Evolutionary conservation across 352 stramenopile genomes (phyloP), one percentile per base, ranked within the genome.

Genomic region (Aphanomyces stellatus): DNA sequence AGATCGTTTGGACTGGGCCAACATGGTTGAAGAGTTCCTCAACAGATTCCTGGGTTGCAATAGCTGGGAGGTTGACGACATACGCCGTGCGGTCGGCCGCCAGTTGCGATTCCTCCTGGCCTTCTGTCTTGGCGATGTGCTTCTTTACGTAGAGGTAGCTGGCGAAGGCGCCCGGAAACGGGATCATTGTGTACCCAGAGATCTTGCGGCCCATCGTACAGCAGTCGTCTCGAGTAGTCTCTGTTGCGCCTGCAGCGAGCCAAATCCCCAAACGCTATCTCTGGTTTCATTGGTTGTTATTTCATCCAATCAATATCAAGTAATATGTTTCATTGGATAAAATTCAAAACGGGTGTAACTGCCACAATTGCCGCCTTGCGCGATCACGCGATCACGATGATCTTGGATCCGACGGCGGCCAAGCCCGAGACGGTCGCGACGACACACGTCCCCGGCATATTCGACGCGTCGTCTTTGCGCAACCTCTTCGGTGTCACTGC

Each of bases 91-190:
- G 80, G n/a, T 82, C 78, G 3, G 76, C 62, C 15, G 79, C 80
- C 30, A 93, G 65, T 48, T 81, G 69, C 24, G 40, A 71, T 61
- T 80, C 71, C n/a, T 30, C 60, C n/a, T 5, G 19, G 22, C 43
- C 60, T 22, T 67, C 60, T 7, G 41, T 55, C 60, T 89, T 89
- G 49, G 65, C 37, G 27, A 70, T 62, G 68, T 93, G 85, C 66
- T 88, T 76, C 72, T 90, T 93, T 35, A 76, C 80, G 61, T 90
- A 93, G 25, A 93, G 78, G 61, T 88, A 90, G 55, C 79, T 81
- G 28, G 69, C 69, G 69, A 90, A 87, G 31, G 73, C 73, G 63
- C 81, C 82, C 31, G 81, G 82, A 63, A 93, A 74, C 61, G 82
- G 81, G 43, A 93, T 78, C 71, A 79, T 74, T 60, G 88, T 84